Evolutionary conservation across 1,284 basidiomycete species (phyloP), one percentile per base, ranked within the genome.

Genomic region (Moesziomyces sp.): DNA sequence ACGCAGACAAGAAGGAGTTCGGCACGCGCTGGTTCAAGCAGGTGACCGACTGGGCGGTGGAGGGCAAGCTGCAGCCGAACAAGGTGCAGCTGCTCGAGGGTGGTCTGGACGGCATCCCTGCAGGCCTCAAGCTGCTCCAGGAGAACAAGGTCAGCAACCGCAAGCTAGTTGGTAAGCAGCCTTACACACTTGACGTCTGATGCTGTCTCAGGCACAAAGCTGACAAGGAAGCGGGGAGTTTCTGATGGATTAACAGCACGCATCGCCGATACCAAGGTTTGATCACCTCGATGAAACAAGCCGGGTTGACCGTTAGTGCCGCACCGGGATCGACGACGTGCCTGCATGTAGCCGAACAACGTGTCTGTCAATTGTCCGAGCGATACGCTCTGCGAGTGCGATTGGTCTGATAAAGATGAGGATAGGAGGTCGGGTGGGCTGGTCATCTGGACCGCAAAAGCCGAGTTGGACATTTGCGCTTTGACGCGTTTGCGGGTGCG

Each of bases 131-230:
- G 52, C 44, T 60, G 46, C 48, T 77, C 35, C 61, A 79, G 53
- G 52, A 73, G n/a, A 71, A 69, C 62, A 69, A 81, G 58, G 65
- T 81, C 30, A 74, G 68, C 42, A 81, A 78, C 13, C 78, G 81
- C 53, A 85, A 85, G 74, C 72, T 85, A 3, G 85, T 85, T 47
- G 85, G 84, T 58, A 44, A 71, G 68, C 67, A 24, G 14, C 16
- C 14, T 24, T 30, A 4, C 16, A 18, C 38, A 40, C 30, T 34
- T 5, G 11, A 13, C 30, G 13, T 11, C 10, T 8, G 1, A 4
- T 34, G 30, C 13, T 34, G 30, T 13, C 13, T 8, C 1, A 10
- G 30, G 4, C 30, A 34, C 30, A 34, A 34, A 34, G 30, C 30
- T 34, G 30, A 34, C 30, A 34, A 34, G 1, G 11, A 13, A 34